phyloP scores from a whole-genome alignment of 768 basidiomycete genomes.

The Ramaria sp. region DNA sequence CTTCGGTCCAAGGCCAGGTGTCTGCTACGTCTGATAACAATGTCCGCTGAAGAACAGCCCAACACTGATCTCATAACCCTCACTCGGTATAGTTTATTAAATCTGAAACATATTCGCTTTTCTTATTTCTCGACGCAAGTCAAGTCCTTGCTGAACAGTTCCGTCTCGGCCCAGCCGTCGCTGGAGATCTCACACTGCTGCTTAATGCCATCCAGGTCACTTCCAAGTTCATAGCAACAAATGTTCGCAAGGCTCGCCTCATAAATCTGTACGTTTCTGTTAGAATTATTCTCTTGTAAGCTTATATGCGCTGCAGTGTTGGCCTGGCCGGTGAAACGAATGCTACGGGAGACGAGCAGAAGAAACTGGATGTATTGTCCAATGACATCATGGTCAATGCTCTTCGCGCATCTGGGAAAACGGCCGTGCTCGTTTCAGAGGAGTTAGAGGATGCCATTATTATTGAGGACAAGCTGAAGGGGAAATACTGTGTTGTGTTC shows the following conservation, averaged over 20 bases:
- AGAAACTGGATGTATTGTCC: slow-evolving; percentile 94
- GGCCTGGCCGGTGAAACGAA: slow-evolving; percentile 95
- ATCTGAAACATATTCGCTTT: background rate
- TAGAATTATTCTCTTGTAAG: background rate
- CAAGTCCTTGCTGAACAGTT: slow-evolving; percentile 85
- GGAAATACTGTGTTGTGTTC: slow-evolving; percentile 95
- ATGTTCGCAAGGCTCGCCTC: slow-evolving; percentile 91
- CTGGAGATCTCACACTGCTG: slow-evolving; percentile 89
- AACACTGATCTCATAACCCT: slow-evolving; percentile 87
- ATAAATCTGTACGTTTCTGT: slow-evolving; percentile 77
- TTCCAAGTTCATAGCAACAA: slow-evolving; percentile 96
- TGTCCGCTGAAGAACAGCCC: slow-evolving; percentile 51
- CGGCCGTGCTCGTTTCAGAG: slow-evolving; percentile 93
- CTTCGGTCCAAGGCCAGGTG: too few relatives aligned
- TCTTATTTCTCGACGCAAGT: slow-evolving; percentile 26
- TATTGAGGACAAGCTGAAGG: slow-evolving; percentile 69
- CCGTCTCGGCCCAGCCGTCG: slow-evolving; percentile 70
- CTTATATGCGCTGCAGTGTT: slow-evolving; percentile 44
- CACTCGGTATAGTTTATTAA: slow-evolving; percentile 48
- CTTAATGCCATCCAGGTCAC: slow-evolving; percentile 94
- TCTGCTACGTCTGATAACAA: slow-evolving; percentile 1
- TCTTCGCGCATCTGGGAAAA: slow-evolving; percentile 92
- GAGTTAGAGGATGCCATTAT: slow-evolving; percentile 89
- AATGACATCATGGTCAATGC: slow-evolving; percentile 99
- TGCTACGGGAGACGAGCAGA: slow-evolving; percentile 97